A percentile compares a stretch with the other conserved stretches of the same genome.
These are phyloP conservation scores for Sporothrix euskadiensis DNA, from an alignment of 2,329 filamentous ascomycete genomes.

Conservation along the genomic window DNA sequence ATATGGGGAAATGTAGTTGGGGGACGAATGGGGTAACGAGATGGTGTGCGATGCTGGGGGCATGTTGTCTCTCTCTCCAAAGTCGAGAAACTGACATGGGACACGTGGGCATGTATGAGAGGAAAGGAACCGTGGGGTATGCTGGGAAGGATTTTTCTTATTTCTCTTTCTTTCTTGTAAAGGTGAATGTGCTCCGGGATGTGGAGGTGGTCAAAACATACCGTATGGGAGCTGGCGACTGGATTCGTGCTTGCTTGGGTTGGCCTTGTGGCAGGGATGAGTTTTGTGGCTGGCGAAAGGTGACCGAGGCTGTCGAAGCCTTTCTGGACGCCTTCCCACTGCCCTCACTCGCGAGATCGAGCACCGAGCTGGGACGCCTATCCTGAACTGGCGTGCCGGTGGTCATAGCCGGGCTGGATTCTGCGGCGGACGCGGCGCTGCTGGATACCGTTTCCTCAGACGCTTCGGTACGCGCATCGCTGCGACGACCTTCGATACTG, in stretches of 20 bases:
- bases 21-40: neutral
- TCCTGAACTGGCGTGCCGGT: neutral
- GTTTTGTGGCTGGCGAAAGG: conserved; percentile 48
- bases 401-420: neutral
- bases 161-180: neutral
- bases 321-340: conserved; percentile 45
- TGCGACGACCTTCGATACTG: conserved; percentile 11
- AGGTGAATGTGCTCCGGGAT: neutral
- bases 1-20: neutral
- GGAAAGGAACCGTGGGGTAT: neutral
- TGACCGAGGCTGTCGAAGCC: conserved; percentile 51
- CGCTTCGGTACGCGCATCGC: conserved; percentile 20
- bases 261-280: conserved; percentile 51
- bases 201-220: conserved; percentile 39
- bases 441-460: conserved; percentile 18
- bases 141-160: neutral
- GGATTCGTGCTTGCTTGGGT: conserved; percentile 48
- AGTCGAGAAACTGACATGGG: neutral
- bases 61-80: neutral
- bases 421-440: conserved; percentile 21
- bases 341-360: conserved; percentile 41
- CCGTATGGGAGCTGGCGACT: conserved; percentile 53
- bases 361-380: conserved; percentile 31
- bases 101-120: neutral
- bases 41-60: neutral